These are phyloP conservation scores for Leccinum obscurum DNA, from an alignment of 768 basidiomycete species.

Conservation along the genomic window DNA sequence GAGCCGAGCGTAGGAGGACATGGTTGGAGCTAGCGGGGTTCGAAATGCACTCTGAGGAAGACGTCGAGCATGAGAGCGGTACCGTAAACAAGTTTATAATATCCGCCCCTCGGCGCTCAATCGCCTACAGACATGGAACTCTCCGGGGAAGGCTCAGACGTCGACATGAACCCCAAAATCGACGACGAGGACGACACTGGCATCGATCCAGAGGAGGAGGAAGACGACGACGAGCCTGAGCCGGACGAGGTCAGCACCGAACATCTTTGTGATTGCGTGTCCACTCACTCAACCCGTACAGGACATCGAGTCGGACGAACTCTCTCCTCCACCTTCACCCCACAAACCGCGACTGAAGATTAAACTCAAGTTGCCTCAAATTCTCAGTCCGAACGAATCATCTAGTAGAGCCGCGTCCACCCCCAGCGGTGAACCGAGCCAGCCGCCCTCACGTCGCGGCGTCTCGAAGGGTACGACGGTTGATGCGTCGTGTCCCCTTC, in stretches of 20 bases:
- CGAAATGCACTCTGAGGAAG: conserved; percentile 17
- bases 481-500: background rate
- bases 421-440: conserved; percentile 26
- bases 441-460: conserved; percentile 26
- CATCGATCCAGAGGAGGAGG: conserved; percentile 35
- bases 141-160: conserved; percentile 30
- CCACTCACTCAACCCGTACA: conserved; percentile 5
- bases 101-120: conserved; percentile 3
- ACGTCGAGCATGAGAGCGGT: conserved; percentile 8
- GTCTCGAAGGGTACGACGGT: conserved; percentile 24
- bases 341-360: conserved; percentile 55
- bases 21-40: conserved; percentile 20
- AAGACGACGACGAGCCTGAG: conserved; percentile 23
- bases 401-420: conserved; percentile 30
- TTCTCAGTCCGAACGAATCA: conserved; percentile 34
- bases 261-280: background rate
- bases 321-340: conserved; percentile 32
- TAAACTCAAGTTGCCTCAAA: conserved; percentile 55
- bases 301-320: conserved; percentile 38
- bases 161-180: conserved; percentile 37
- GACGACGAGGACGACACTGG: conserved; percentile 41
- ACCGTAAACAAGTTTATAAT: background rate
- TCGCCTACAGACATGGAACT: conserved; percentile 24
- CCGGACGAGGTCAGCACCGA: conserved; percentile 9
- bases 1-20: conserved; percentile 1